Percentiles rank a stretch among this genome's conserved stretches.
phyloP scores from a whole-genome alignment of 2,329 filamentous ascomycete species.

The Fusarium albidum region DNA sequence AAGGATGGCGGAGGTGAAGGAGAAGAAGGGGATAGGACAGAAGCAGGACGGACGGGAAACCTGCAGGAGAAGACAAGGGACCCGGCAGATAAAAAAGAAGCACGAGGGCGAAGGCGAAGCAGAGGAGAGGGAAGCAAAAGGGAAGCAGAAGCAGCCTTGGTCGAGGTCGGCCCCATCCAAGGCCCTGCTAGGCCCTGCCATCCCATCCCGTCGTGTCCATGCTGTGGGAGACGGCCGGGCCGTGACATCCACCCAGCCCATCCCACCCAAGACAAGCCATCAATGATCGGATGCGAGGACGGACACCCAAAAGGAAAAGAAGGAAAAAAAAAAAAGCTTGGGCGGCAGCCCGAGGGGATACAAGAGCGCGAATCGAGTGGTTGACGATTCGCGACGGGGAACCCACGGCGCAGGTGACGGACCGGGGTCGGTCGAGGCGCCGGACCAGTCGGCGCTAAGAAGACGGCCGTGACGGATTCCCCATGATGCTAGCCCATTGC shows the following conservation, averaged over 20 bases:
- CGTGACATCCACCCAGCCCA: neutral
- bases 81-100: constrained; percentile 36
- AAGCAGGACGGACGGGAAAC: constrained; percentile 33
- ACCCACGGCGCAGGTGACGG: constrained; percentile 44
- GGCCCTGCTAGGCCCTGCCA: too few species aligned
- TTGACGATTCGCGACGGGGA: constrained; percentile 37
- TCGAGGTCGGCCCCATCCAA: too few species aligned
- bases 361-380: constrained; percentile 34
- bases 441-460: constrained; percentile 49
- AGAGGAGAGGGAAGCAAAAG: constrained; percentile 22
- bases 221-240: too few species aligned
- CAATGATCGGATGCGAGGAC: neutral
- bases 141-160: constrained; percentile 14
- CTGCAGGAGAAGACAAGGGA: constrained; percentile 34
- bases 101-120: neutral
- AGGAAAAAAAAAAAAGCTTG: constrained; percentile 16
- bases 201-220: too few species aligned
- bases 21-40: constrained; percentile 35
- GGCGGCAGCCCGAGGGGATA: constrained; percentile 33
- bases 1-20: constrained; percentile 1
- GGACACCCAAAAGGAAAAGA: too few species aligned
- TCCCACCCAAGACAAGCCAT: neutral
- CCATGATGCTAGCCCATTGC: constrained; percentile 24
- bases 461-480: constrained; percentile 26
- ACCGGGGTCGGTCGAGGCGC: constrained; percentile 39